Base-by-base conservation (phyloP, 2,329 filamentous ascomycete genomes). In the Botrytis medusae region DNA sequence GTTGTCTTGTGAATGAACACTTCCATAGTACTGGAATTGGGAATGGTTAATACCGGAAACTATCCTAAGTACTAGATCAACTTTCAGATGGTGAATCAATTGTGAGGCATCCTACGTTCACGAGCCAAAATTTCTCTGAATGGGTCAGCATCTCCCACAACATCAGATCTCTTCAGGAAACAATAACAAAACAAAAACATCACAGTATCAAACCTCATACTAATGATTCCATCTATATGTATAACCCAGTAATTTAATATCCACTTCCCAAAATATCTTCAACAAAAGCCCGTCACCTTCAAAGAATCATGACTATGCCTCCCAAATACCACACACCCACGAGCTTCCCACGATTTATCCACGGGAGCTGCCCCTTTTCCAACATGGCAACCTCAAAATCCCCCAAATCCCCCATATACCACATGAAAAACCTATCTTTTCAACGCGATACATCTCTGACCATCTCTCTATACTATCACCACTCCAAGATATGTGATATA, bases 31-130 rank as follows among this genome's bases (percentile, higher is more conserved):
- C 25, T 37, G 10, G 1, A 25, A 25, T 37, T 37, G 20, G 20
- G 6, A 40, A 61, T 61, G 10, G 22, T 9, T n/a, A 16, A 25
- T 16, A 25, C 1, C 5, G 40, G 20, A 34, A 14, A 61, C 10
- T 10, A 16, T 40, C 14, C 10, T n/a, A 4, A 16, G 5, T 6
- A 40, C 0, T 20, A 61, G 10, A 40, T 8, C 12, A 0, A 3
- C 22, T 34, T 34, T 8, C 25, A n/a, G n/a, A 2, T 2, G 59
- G 22, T 40, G 34, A 61, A 61, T 61, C 14, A 16, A 61, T 12
- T 40, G 3, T 2, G 5, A 25, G 1, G 3, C 7, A 40, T 9
- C 18, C 18, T 2, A 61, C 6, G 18, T 40, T 37, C 6, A 40
- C 12, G n/a, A 61, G 7, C n/a, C 6, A 0, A 34, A 37, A 37